Base-by-base conservation (phyloP, 306 rosid genomes). In the Elaeagnus macrophylla region DNA sequence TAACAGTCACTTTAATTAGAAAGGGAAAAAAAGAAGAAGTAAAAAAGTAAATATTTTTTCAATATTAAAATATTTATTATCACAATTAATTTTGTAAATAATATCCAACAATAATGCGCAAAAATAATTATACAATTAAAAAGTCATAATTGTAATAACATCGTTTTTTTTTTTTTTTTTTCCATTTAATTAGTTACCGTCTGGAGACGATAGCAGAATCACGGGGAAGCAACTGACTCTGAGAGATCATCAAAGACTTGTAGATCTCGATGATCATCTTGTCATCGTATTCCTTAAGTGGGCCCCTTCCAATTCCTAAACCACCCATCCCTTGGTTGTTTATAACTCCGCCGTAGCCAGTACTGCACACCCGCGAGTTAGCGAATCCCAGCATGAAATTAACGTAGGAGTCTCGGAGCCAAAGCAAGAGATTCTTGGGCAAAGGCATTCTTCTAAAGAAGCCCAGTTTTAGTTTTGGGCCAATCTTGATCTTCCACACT, bases 341-440 rank as follows among this genome's bases (percentile, higher is more conserved):
- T 0, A 48, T 1, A 17, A 53, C 43, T 4, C 74, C 79, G 10
- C 81, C 84, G 56, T 64, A 84, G 1, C 72, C 71, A 5, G 60
- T 7, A 10, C 68, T 64, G 61, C 77, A 62, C 14, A 65, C 73
- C 9, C 80, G 72, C 15, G 95, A 79, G 71, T 61, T 82, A 0
- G 94, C 94, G 37, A 90, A 51, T 44, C 83, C 61, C 60, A 83
- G 10, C 97, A 90, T 90, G 65, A 84, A 78, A 3, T 68, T 66
- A 7, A 86, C 77, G 56, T 90, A 86, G 1, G 83, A 72, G 51
- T 90, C 97, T 25, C 97, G 81, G 5, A 86, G 72, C 94, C 97
- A 83, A 18, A 78, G 25, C 15, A 77, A 13, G 13, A 83, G 8
- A 51, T 77, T 89, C 64, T 76, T 89, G 0, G 95, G 84, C 7